Evolutionary conservation across 1,284 basidiomycete species (phyloP), one percentile per base, ranked within the genome.

Genomic region (Trametes sp.): DNA sequence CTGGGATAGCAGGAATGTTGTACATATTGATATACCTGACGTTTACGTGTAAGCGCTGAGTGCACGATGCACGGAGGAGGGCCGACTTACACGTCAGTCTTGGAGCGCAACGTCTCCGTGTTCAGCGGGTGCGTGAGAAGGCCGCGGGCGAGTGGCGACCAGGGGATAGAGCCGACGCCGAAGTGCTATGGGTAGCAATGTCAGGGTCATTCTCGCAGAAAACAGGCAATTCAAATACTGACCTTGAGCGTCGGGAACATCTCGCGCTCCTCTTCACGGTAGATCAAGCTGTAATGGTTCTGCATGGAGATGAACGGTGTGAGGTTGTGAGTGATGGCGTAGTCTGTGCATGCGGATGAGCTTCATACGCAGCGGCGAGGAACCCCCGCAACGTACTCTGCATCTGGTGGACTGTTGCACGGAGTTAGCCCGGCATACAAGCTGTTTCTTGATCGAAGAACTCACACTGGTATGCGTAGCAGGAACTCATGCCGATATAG

Each of bases 301-400:
- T 87, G 85, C 84, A 86, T 85, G 16, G 78, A 79, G 72, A 84
- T 79, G 73, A 83, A 84, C 1, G 79, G 80, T 14, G 82, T 84
- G 53, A 83, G 75, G 55, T 74, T 74, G 72, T 83, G 76, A 26
- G 63, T 66, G 58, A 77, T 76, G 14, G 74, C 75, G 53, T 77
- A 77, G 59, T 73, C 75, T 76, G 21, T 1, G 7, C 13, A 9
- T 31, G 21, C 16, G 10, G 36, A 8, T 28, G 21, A 4, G 19
- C 10, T n/a, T 36, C 19, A 9, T 13, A 21, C 6, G 21, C 8
- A 16, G 2, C 10, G 11, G 29, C 8, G 24, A 28, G 10, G 0
- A 8, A 35, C 2, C 23, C 5, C 31, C 6, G 21, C 23, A 19
- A 61, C 70, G n/a, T 33, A 72, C 83, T 85, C 66, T 83, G 80